Evolutionary conservation across 2,329 filamentous ascomycete genomes (phyloP).

Genomic region (Phialophora chinensis): DNA sequence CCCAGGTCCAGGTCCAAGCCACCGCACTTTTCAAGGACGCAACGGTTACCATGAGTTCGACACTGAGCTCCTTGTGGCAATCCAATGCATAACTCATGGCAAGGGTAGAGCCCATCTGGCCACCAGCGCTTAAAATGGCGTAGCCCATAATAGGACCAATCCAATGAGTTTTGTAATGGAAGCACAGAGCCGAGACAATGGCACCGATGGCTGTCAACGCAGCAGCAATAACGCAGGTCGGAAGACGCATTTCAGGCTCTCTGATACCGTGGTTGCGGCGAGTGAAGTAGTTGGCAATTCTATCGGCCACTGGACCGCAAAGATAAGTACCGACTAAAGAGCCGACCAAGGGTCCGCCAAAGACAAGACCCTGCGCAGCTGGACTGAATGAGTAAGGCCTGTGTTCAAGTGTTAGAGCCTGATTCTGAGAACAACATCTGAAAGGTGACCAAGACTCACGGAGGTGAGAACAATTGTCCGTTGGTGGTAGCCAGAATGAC

Average conservation of each 20-base stretch:
- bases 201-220: slow-evolving; percentile 56
- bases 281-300: slow-evolving; percentile 50
- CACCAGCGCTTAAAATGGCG: slow-evolving; percentile 7
- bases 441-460: slow-evolving; percentile 9
- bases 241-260: slow-evolving; percentile 64
- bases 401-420: too few relatives aligned
- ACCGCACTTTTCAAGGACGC: slow-evolving; percentile 6
- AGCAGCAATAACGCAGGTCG: slow-evolving; percentile 57
- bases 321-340: slow-evolving; percentile 33
- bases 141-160: slow-evolving; percentile 11
- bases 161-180: slow-evolving; percentile 14
- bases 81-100: slow-evolving; percentile 18
- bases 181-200: slow-evolving; percentile 3
- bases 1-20: slow-evolving; percentile 24
- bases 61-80: slow-evolving; percentile 20
- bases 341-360: slow-evolving; percentile 58
- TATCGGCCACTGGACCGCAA: slow-evolving; percentile 52
- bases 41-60: slow-evolving; percentile 17
- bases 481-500: slow-evolving; percentile 10
- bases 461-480: slow-evolving; percentile 15
- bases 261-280: slow-evolving; percentile 60
- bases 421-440: too few relatives aligned
- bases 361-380: slow-evolving; percentile 56
- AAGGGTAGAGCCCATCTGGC: slow-evolving; percentile 19
- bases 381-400: slow-evolving; percentile 42